These are phyloP conservation scores for Hawksworthiomyces lignivorus DNA, from an alignment of 2,329 filamentous ascomycete species.

Conservation along the genomic window DNA sequence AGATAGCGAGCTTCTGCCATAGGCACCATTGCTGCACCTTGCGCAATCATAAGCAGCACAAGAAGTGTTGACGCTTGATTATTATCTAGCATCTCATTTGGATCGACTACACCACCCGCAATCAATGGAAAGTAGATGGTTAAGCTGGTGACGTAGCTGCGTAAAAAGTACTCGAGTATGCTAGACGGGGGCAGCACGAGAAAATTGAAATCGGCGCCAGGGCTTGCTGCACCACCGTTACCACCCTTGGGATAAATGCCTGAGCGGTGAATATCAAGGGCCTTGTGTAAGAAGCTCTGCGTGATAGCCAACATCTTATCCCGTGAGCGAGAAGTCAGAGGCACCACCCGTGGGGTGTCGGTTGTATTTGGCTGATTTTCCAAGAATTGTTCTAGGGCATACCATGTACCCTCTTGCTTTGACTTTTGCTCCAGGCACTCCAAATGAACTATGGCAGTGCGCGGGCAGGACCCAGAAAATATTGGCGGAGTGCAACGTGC, in stretches of 20 bases:
- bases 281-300: slow-evolving; percentile 62
- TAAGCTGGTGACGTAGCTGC: slow-evolving; percentile 58
- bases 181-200: slow-evolving; percentile 58
- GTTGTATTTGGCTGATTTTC: slow-evolving; percentile 26
- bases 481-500: slow-evolving; percentile 41
- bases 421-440: slow-evolving; percentile 43
- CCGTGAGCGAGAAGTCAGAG: slow-evolving; percentile 43
- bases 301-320: slow-evolving; percentile 67
- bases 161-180: slow-evolving; percentile 60
- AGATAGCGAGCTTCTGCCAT: slow-evolving; percentile 58
- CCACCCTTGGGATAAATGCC: slow-evolving; percentile 24
- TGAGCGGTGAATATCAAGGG: slow-evolving; percentile 58
- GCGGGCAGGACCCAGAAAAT: slow-evolving; percentile 37
- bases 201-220: slow-evolving; percentile 44
- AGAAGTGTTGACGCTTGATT: slow-evolving; percentile 59
- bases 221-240: slow-evolving; percentile 33
- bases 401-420: slow-evolving; percentile 40
- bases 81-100: slow-evolving; percentile 60
- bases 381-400: slow-evolving; percentile 33
- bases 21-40: slow-evolving; percentile 59
- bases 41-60: slow-evolving; percentile 64
- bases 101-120: slow-evolving; percentile 51
- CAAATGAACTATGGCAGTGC: slow-evolving; percentile 43
- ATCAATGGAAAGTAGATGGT: slow-evolving; percentile 60
- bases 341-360: slow-evolving; percentile 34